Evolutionary conservation across 1,284 basidiomycete species (phyloP), one percentile per base, ranked within the genome.

Genomic region (Microbotryum silenes-acaulis): DNA sequence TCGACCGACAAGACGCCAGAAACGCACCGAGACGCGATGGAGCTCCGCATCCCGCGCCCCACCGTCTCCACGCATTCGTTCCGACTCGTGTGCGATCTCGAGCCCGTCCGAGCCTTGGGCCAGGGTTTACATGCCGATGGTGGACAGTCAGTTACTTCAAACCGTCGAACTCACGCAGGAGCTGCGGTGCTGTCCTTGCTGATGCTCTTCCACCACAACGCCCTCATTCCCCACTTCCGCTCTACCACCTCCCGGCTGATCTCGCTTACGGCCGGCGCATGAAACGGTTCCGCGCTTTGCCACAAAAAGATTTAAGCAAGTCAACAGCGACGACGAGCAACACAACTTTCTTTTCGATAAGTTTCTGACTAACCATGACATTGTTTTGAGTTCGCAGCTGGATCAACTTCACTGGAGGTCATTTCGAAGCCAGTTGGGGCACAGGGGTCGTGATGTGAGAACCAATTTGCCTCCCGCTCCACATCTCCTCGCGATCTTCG

Each of bases 391-490:
- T 18, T 18, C 16, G 1, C 46, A 65, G 64, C 48, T 68, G 67
- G 67, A 54, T 68, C 27, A 62, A 60, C 51, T 68, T 68, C 31
- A 68, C 62, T 1, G 67, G 67, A 1, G 67, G 67, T 0, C 27
- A 61, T 42, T 59, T 66, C n/a, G 56, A 56, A 23, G 65, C 56
- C 10, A 37, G n/a, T 7, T 61, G 52, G 21, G 65, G 65, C 3
- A 27, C n/a, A 2, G 65, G 65, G 6, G 59, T 58, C 51, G 51
- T 66, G 23, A 52, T 66, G 61, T 61, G 37, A 21, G 56, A 1
- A 23, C n/a, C 31, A 2, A 3, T 14, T 37, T 5, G 21, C 7
- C 49, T 33, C 9, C 31, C 16, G 8, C 27, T 23, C 31, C 14
- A 18, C 14, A 31, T 46, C 33, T 21, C 10, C 25, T 29, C 20